These are phyloP conservation scores for Pythium dissotocum DNA, from an alignment of 352 stramenopile genomes.

Conservation along the genomic window DNA sequence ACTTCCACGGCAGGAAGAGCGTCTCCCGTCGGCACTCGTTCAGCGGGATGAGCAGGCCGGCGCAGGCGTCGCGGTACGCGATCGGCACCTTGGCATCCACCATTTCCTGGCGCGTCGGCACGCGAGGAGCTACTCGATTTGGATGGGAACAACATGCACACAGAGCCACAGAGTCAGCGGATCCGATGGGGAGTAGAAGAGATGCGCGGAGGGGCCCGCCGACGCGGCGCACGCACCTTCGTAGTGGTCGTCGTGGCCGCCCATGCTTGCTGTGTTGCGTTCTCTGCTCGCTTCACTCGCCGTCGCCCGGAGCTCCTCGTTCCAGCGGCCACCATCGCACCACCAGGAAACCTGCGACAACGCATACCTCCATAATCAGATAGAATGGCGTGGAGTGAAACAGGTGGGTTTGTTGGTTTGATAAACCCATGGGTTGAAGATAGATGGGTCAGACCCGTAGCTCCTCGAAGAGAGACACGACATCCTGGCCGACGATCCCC, in stretches of 20 bases:
- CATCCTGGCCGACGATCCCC: slow-evolving; percentile 3
- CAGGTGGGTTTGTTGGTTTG: not conserved
- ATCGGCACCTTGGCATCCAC: slow-evolving; percentile 92
- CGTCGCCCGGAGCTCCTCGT: slow-evolving; percentile 6
- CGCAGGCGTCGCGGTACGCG: slow-evolving; percentile 95
- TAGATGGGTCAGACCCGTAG: slow-evolving; percentile 4
- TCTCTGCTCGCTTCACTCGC: slow-evolving; percentile 14
- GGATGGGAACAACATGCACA: not conserved
- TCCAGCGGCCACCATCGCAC: slow-evolving; percentile 22
- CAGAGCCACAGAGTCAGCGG: slow-evolving; percentile 11
- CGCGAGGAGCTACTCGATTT: slow-evolving; percentile 51
- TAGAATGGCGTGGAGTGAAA: not conserved
- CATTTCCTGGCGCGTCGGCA: slow-evolving; percentile 91
- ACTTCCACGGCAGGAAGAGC: slow-evolving; percentile 94
- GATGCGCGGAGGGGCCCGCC: not conserved
- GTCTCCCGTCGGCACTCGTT: slow-evolving; percentile 96
- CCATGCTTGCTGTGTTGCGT: slow-evolving; percentile 44
- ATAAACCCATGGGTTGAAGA: slow-evolving; percentile 2
- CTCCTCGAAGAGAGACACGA: slow-evolving; percentile 1
- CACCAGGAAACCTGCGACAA: slow-evolving; percentile 25
- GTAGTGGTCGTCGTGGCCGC: slow-evolving; percentile 64
- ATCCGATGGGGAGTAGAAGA: not conserved
- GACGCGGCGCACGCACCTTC: slow-evolving; percentile 43
- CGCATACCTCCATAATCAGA: slow-evolving; percentile 6
- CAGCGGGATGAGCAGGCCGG: slow-evolving; percentile 93